Percentiles rank a stretch among this genome's conserved stretches.
Evolutionary conservation across 352 stramenopile species (phyloP).

Genomic region (Globisporangium iwayamae): DNA sequence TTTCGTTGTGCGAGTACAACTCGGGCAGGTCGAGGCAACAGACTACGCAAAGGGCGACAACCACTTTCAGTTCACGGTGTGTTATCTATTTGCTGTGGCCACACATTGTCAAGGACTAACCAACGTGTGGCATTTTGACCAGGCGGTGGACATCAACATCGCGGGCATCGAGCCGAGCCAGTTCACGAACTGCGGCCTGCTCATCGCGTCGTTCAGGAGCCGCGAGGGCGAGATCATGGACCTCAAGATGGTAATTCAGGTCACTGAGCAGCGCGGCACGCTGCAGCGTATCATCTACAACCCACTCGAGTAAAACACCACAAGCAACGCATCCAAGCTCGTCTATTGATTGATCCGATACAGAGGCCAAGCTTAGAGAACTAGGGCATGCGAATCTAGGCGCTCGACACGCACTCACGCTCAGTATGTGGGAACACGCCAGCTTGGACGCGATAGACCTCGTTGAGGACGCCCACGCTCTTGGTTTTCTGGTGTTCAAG

Average conservation of each 20-base stretch:
- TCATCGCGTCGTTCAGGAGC: slow-evolving; percentile 79
- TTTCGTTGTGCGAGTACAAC: slow-evolving; percentile 35
- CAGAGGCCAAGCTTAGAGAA: not conserved
- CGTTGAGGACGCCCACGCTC: slow-evolving; percentile 35
- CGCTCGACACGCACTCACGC: slow-evolving; percentile 1
- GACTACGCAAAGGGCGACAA: slow-evolving; percentile 69
- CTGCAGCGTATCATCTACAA: slow-evolving; percentile 88
- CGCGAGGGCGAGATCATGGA: slow-evolving; percentile 73
- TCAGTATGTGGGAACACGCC: slow-evolving; percentile 18
- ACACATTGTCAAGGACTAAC: not conserved
- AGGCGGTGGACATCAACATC: slow-evolving; percentile 72
- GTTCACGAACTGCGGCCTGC: slow-evolving; percentile 84
- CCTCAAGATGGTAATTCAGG: slow-evolving; percentile 88
- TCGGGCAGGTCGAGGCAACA: slow-evolving; percentile 58
- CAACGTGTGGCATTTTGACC: not conserved
- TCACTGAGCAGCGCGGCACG: slow-evolving; percentile 66
- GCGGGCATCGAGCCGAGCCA: slow-evolving; percentile 74
- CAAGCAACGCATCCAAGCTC: not conserved
- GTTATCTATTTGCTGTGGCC: slow-evolving; percentile 13
- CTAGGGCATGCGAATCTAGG: not conserved
- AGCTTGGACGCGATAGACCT: slow-evolving; percentile 36
- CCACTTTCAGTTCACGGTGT: slow-evolving; percentile 84
- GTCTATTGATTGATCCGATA: not conserved
- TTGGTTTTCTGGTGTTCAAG: slow-evolving; percentile 26
- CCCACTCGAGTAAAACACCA: slow-evolving; percentile 59